Evolutionary conservation across 192 early-diverging fungal genomes (phyloP).

Genomic region (Rhizophagus prolifer): DNA sequence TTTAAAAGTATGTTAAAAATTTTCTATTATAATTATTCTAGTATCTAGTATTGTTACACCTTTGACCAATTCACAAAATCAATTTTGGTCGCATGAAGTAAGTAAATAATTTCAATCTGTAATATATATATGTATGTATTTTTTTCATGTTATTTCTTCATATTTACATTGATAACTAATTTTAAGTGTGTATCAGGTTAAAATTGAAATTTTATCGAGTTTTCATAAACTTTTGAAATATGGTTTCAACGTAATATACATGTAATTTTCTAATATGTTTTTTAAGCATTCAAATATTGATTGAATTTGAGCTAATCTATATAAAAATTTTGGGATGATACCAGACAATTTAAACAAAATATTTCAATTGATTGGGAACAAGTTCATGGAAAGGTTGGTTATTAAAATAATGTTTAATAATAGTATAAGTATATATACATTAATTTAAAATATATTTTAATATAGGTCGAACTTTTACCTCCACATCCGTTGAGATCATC

Average conservation of each 20-base stretch:
- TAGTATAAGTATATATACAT: background rate
- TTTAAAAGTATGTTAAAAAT: background rate
- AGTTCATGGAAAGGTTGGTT: conserved; percentile 3
- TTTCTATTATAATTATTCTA: background rate
- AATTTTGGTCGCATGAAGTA: conserved; percentile 17
- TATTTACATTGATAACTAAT: background rate
- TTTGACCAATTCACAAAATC: background rate
- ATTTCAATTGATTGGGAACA: conserved; percentile 9
- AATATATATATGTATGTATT: background rate
- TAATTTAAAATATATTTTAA: background rate
- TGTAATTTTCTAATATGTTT: background rate
- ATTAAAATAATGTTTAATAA: background rate
- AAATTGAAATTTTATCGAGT: conserved; percentile 19
- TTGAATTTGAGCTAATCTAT: background rate
- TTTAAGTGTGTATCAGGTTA: background rate
- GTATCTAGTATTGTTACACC: background rate
- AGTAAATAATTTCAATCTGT: background rate
- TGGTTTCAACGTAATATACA: background rate
- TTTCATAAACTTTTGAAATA: conserved; percentile 15
- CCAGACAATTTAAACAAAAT: background rate
- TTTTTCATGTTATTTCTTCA: background rate
- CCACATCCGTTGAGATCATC: conserved; percentile 17
- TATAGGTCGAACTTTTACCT: conserved; percentile 14
- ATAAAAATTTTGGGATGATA: background rate
- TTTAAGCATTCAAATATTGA: no score